Evolutionary conservation across 2,329 filamentous ascomycete species (phyloP), one percentile per base, ranked within the genome.

Genomic region (Scopulariopsis brevicaulis): DNA sequence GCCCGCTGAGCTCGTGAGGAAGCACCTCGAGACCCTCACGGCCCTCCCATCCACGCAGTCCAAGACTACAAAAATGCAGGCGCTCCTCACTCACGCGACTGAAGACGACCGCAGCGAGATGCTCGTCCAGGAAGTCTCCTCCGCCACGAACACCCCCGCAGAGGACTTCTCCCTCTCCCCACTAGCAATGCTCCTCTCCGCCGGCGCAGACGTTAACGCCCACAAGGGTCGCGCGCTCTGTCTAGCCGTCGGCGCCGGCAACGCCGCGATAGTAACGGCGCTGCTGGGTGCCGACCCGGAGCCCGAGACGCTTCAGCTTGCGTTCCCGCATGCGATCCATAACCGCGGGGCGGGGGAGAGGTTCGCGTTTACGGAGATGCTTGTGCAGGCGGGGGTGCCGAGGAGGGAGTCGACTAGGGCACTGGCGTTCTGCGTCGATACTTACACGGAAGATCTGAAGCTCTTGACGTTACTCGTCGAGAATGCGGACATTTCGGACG

Each of bases 131-230:
- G 81, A 84, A 62, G 76, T 83, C 4, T 72, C 77, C 51, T 70
- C 69, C 1, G 64, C 78, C 3, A 65, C 78, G 11, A 68, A 73
- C 57, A 68, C 69, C 2, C 69, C 67, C 0, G 65, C 67, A 0
- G 65, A 70, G 1, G 65, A 72, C 12, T 72, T 74, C 4, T 72
- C 72, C 1, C 65, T 79, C 5, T 69, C 74, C 2, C 73, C 77
- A 1, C 59, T 83, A 37, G 72, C 74, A 58, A 67, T 72, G 1
- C 71, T 84, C 0, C 64, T 85, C 1, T 70, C 73, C 1, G 71
- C 74, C 1, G 79, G 80, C 1, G 81, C 81, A 2, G 76, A 83
- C 53, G 70, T 81, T n/a, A 82, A 84, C 61, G 70, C 73, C 1
- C 72, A 75, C 59, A 76, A 80, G 28, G 79, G 74, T 0, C 73